These are phyloP conservation scores for Monilinia fructicola DNA, from an alignment of 2,329 filamentous ascomycete genomes.

Conservation along the genomic window DNA sequence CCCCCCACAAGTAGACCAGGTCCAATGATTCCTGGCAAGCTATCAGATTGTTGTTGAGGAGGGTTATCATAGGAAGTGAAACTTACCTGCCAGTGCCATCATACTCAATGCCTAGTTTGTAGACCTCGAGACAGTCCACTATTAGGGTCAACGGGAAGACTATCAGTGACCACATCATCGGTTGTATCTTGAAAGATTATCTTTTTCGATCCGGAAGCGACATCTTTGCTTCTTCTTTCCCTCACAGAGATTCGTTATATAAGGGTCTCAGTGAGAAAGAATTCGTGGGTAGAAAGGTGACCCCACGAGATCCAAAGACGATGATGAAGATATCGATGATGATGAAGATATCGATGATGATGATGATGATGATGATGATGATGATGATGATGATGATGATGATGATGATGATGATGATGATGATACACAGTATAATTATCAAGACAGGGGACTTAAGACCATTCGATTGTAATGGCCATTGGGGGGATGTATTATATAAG, in stretches of 20 bases:
- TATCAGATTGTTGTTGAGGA: neutral
- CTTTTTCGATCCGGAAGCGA: conserved; percentile 5
- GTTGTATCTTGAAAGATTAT: neutral
- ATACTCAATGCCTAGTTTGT: conserved; percentile 67
- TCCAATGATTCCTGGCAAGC: conserved; percentile 51
- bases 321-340: too few species aligned
- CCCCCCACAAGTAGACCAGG: conserved; percentile 71
- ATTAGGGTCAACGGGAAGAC: conserved; percentile 50
- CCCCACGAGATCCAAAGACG: neutral
- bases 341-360: too few species aligned
- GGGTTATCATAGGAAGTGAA: neutral
- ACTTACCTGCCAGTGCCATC: conserved; percentile 56
- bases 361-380: neutral
- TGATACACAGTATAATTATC: too few species aligned
- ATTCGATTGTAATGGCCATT: neutral
- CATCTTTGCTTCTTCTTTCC: neutral
- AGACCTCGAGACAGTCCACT: conserved; percentile 67
- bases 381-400: neutral
- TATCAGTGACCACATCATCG: neutral
- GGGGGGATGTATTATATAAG: neutral
- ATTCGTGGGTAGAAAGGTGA: neutral
- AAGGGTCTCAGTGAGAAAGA: neutral
- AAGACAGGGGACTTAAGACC: neutral
- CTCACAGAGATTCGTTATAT: neutral
- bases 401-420: neutral